A percentile compares a stretch with the other conserved stretches of the same genome.
Evolutionary conservation across 805 yeast genomes (phyloP).

Genomic region (Diddensiella caesifluorescens): DNA sequence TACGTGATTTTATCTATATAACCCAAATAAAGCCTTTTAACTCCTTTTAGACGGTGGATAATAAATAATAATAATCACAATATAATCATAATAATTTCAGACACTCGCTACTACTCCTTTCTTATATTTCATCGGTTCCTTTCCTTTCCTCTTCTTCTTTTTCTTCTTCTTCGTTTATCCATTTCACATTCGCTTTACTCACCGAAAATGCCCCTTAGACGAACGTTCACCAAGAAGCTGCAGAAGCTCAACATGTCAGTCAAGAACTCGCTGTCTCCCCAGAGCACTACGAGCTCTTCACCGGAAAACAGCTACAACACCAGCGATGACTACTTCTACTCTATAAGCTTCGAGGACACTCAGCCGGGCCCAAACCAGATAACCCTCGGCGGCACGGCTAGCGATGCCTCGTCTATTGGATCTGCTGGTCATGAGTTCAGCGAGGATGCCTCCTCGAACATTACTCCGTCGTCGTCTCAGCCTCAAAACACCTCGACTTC

Average conservation of each 20-base stretch:
- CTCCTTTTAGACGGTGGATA: no score
- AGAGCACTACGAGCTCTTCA: background rate
- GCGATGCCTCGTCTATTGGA: conserved; percentile 8
- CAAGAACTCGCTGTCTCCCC: background rate
- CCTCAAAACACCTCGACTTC: conserved; percentile 4
- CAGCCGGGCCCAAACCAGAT: conserved; percentile 2
- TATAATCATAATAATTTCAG: no score
- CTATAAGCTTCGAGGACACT: conserved; percentile 21
- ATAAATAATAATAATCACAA: no score
- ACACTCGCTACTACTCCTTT: no score
- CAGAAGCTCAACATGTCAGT: conserved; percentile 15
- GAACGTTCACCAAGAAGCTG: conserved; percentile 19
- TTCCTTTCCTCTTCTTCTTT: no score
- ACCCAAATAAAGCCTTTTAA: no score
- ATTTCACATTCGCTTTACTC: background rate
- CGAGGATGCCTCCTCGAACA: background rate
- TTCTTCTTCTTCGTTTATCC: background rate
- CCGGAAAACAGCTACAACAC: background rate
- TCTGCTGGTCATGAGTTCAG: conserved; percentile 2
- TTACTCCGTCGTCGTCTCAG: conserved; percentile 7
- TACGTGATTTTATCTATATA: no score
- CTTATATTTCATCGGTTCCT: no score
- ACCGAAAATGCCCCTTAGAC: conserved; percentile 17
- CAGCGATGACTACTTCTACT: conserved; percentile 17
- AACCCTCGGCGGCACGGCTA: background rate